phyloP scores from a whole-genome alignment of 2,329 filamentous ascomycete species.

The Cordyceps militaris region DNA sequence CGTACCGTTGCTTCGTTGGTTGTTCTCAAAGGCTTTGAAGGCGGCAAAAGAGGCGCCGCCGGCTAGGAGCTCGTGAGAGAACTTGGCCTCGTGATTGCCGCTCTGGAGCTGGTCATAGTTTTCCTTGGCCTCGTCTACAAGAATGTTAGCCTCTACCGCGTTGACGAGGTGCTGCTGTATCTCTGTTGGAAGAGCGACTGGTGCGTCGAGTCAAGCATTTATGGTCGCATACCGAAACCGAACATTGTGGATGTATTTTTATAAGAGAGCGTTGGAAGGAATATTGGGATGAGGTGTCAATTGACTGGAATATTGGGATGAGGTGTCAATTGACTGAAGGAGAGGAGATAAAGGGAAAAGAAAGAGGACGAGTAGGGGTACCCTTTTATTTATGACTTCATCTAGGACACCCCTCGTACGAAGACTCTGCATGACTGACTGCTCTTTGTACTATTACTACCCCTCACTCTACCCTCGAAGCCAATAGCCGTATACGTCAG shows the following conservation, averaged over 20 bases:
- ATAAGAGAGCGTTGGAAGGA: not conserved
- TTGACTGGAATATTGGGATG: not conserved
- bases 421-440: not conserved
- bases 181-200: not conserved
- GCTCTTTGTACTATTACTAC: not conserved
- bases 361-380: not conserved
- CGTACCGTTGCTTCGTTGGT: conserved; percentile 61
- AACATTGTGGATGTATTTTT: conserved; percentile 8
- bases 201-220: not conserved
- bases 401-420: not conserved
- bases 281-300: not conserved
- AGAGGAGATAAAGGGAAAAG: not conserved
- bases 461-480: not conserved
- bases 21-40: conserved; percentile 74
- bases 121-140: conserved; percentile 12
- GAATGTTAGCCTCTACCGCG: not conserved
- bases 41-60: conserved; percentile 72
- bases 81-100: conserved; percentile 49
- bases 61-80: conserved; percentile 67
- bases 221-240: conserved; percentile 9
- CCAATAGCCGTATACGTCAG: not conserved
- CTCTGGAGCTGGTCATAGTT: conserved; percentile 33
- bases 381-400: not conserved
- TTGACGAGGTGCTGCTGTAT: not conserved
- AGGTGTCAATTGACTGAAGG: not conserved